These are phyloP conservation scores for Annulohypoxylon bovei DNA, from an alignment of 495 filamentous ascomycete genomes.

Conservation along the genomic window DNA sequence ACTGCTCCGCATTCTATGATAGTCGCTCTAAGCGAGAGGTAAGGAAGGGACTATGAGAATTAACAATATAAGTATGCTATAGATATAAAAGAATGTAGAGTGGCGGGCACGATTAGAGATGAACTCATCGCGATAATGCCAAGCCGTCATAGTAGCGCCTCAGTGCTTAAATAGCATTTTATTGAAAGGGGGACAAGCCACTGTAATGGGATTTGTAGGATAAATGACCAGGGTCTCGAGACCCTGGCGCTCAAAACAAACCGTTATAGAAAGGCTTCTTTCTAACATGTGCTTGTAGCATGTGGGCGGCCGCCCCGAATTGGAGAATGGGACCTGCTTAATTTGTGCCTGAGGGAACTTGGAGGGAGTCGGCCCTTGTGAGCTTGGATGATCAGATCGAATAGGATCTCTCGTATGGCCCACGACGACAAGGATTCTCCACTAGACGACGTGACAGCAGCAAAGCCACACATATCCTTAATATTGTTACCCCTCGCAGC, in stretches of 20 bases:
- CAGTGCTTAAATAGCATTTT: slow-evolving; percentile 28
- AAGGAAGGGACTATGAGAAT: not conserved
- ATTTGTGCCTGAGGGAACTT: slow-evolving; percentile 32
- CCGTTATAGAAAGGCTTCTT: slow-evolving; percentile 20
- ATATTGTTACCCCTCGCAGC: not conserved
- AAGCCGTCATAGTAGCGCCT: slow-evolving; percentile 6
- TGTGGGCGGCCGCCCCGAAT: slow-evolving; percentile 33
- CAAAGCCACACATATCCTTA: slow-evolving; percentile 6
- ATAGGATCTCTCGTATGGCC: slow-evolving; percentile 24
- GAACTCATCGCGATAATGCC: slow-evolving; percentile 17
- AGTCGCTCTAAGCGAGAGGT: not conserved
- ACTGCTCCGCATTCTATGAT: slow-evolving; percentile 33
- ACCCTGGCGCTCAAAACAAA: slow-evolving; percentile 19
- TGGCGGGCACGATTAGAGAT: slow-evolving; percentile 2
- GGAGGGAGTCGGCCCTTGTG: slow-evolving; percentile 32
- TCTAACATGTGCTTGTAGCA: slow-evolving; percentile 34
- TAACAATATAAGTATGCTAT: slow-evolving; percentile 7
- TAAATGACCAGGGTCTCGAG: slow-evolving; percentile 37
- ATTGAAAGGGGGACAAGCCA: slow-evolving; percentile 18
- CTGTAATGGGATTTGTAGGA: slow-evolving; percentile 11
- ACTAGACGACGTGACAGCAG: slow-evolving; percentile 6
- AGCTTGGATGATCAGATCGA: slow-evolving; percentile 22
- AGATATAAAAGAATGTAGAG: slow-evolving; percentile 22
- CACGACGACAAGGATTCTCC: slow-evolving; percentile 34
- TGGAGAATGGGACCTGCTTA: slow-evolving; percentile 37